These are phyloP conservation scores for Strobilomyces echinocephalus DNA, from an alignment of 768 basidiomycete species.

Conservation along the genomic window DNA sequence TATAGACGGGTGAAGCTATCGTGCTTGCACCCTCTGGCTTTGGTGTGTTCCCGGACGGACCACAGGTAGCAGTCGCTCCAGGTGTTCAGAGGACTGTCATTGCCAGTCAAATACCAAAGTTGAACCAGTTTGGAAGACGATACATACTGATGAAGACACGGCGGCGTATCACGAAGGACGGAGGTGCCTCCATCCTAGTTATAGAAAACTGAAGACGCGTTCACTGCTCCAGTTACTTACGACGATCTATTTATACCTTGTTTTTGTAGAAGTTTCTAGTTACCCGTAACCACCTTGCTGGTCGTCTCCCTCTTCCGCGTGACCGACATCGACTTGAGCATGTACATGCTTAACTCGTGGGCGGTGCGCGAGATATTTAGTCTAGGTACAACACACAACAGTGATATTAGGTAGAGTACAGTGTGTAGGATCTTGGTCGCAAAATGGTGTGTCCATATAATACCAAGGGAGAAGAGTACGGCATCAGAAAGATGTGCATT, in stretches of 20 bases:
- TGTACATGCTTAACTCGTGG: background rate
- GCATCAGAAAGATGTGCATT: constrained; percentile 15
- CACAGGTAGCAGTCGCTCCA: background rate
- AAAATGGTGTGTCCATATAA: constrained; percentile 15
- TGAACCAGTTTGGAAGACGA: constrained; percentile 51
- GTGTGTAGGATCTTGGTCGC: constrained; percentile 1
- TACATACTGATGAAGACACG: constrained; percentile 61
- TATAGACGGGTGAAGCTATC: constrained; percentile 67
- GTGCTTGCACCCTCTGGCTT: constrained; percentile 64
- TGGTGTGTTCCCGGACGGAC: constrained; percentile 34
- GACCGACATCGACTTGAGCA: too few relatives aligned
- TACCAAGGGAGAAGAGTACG: constrained; percentile 6
- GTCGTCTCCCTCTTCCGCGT: too few relatives aligned
- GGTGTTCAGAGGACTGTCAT: constrained; percentile 3
- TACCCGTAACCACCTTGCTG: background rate
- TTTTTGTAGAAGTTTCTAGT: background rate
- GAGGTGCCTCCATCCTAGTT: constrained; percentile 56
- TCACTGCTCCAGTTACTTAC: too few relatives aligned
- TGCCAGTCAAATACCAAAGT: constrained; percentile 20
- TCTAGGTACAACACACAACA: constrained; percentile 15
- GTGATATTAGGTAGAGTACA: constrained; percentile 17
- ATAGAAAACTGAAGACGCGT: constrained; percentile 13
- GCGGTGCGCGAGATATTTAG: background rate
- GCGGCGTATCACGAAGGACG: constrained; percentile 56
- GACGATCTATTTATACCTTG: background rate